These are phyloP conservation scores for Drechslera avenae DNA, from an alignment of 2,329 filamentous ascomycete genomes.

Conservation along the genomic window DNA sequence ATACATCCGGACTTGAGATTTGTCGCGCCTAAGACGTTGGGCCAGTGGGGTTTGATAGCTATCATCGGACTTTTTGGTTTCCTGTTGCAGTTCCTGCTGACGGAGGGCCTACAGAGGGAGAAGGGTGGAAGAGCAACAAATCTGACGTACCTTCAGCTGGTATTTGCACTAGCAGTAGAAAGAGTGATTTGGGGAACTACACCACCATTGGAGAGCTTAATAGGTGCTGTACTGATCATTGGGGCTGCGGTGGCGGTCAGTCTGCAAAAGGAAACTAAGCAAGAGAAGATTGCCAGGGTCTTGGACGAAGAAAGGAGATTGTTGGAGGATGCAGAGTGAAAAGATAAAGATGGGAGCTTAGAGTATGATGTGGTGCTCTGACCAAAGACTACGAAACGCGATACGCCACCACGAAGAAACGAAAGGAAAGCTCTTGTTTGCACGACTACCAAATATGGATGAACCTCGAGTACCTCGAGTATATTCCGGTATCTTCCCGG, in stretches of 20 bases:
- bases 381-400: too few species aligned
- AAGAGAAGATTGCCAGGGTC: conserved; percentile 12
- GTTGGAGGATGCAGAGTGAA: conserved; percentile 14
- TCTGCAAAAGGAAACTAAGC: conserved; percentile 23
- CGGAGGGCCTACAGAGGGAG: conserved; percentile 72
- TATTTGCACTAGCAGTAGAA: conserved; percentile 68
- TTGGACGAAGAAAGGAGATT: conserved; percentile 31
- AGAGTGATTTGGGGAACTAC: conserved; percentile 58
- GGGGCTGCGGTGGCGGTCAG: conserved; percentile 35
- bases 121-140: conserved; percentile 64
- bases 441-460: too few species aligned
- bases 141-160: conserved; percentile 69
- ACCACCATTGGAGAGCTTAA: conserved; percentile 30
- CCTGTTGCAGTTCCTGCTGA: conserved; percentile 79
- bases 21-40: conserved; percentile 56
- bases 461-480: too few species aligned
- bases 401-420: too few species aligned
- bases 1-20: conserved; percentile 61
- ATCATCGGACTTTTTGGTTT: conserved; percentile 75
- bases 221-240: conserved; percentile 33
- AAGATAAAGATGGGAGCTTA: neutral
- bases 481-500: too few species aligned
- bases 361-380: too few species aligned
- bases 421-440: too few species aligned
- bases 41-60: conserved; percentile 70